Conservation (phyloP, 345 rosid species). For the Eucalyptus paniculata region DNA sequence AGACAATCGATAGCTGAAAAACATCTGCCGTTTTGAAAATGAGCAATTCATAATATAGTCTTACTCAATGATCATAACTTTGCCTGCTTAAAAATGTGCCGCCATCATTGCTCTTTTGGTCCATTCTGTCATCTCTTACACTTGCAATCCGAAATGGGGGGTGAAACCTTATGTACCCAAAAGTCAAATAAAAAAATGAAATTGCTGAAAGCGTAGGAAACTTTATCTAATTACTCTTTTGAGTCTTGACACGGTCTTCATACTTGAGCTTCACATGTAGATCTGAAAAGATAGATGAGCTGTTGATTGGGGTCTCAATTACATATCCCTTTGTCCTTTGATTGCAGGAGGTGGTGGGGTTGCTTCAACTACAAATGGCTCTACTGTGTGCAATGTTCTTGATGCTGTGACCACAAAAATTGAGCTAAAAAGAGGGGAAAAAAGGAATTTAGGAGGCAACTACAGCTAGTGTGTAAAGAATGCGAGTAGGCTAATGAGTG, state of each 20-base stretch:
- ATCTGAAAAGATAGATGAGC: neutral
- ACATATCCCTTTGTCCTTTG: neutral
- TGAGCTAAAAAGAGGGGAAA: neutral
- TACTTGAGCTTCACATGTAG: neutral
- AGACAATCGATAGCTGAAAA: neutral
- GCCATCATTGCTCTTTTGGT: neutral
- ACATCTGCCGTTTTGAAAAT: neutral
- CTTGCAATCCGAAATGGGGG: neutral
- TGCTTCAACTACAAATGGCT: conserved; percentile 9
- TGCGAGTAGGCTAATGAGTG: neutral
- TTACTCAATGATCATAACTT: neutral
- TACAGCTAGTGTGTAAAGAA: neutral
- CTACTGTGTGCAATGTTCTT: conserved; percentile 5
- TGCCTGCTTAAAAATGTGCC: neutral
- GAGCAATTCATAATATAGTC: neutral
- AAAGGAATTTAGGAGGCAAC: neutral
- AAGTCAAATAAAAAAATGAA: neutral
- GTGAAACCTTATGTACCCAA: neutral
- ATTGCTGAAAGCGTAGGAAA: neutral
- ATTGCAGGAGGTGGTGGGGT: conserved; percentile 29
- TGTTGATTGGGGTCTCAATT: neutral
- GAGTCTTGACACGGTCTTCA: neutral
- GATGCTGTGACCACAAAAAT: neutral
- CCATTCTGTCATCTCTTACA: neutral
- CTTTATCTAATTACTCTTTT: neutral